phyloP scores from a whole-genome alignment of 768 basidiomycete species.

The Leccinum arenicola region DNA sequence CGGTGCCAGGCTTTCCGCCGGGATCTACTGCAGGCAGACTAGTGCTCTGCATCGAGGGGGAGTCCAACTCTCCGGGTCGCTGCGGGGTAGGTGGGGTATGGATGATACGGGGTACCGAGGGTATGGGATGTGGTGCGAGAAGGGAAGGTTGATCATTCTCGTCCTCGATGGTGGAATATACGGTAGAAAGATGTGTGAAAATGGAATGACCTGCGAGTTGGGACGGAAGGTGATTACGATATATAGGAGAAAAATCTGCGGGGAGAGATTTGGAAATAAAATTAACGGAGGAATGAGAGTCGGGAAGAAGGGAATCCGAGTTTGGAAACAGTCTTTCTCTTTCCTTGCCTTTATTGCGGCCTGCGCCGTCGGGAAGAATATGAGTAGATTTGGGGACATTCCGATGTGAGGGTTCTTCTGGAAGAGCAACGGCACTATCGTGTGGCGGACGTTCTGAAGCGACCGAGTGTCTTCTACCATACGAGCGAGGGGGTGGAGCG shows the following conservation, averaged over 20 bases:
- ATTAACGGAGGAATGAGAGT: constrained; percentile 13
- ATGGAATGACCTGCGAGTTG: constrained; percentile 8
- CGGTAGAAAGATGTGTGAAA: constrained; percentile 20
- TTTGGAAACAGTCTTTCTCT: constrained; percentile 10
- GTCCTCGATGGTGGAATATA: constrained; percentile 25
- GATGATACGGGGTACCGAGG: constrained; percentile 31
- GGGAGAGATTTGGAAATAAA: constrained; percentile 25
- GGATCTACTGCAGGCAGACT: constrained; percentile 10
- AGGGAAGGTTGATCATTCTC: constrained; percentile 28
- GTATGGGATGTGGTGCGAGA: constrained; percentile 25
- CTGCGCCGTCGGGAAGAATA: constrained; percentile 10
- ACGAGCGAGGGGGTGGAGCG: constrained; percentile 8
- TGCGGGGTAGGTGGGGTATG: constrained; percentile 39
- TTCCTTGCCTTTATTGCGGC: constrained; percentile 29
- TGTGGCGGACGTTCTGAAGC: constrained; percentile 32
- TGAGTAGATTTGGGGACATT: constrained; percentile 10
- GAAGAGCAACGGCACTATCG: constrained; percentile 33
- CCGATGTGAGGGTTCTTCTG: constrained; percentile 22
- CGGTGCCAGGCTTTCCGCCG: constrained; percentile 4
- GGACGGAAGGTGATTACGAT: constrained; percentile 13
- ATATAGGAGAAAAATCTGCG: constrained; percentile 12
- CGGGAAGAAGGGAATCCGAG: constrained; percentile 5
- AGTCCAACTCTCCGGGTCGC: constrained; percentile 19
- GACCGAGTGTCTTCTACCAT: constrained; percentile 28
- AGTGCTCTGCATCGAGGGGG: constrained; percentile 3